phyloP scores from a whole-genome alignment of 495 filamentous ascomycete species.

The Viridothelium virens region DNA sequence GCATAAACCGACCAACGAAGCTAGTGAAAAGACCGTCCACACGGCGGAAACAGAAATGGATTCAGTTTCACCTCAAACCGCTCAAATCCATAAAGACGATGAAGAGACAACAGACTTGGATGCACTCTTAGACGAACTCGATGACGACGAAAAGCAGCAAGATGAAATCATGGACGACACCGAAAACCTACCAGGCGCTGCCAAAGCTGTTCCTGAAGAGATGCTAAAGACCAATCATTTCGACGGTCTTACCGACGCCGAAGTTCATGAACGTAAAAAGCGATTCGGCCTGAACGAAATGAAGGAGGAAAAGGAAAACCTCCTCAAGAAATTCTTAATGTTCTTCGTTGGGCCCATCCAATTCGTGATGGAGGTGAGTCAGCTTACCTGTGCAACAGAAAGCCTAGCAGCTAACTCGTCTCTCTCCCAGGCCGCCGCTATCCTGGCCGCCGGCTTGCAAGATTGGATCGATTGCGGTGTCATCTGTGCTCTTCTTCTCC shows the following conservation, averaged over 20 bases:
- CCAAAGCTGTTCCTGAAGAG: constrained; percentile 53
- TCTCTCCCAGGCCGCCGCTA: constrained; percentile 51
- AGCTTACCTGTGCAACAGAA: neutral
- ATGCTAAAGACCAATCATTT: constrained; percentile 63
- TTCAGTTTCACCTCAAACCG: neutral
- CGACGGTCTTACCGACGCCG: constrained; percentile 60
- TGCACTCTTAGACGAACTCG: constrained; percentile 72
- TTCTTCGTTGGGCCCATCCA: constrained; percentile 90
- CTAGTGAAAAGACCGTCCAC: neutral
- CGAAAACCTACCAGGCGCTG: constrained; percentile 42
- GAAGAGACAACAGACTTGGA: constrained; percentile 70
- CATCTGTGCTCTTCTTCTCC: constrained; percentile 61
- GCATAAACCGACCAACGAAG: neutral
- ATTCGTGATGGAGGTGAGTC: constrained; percentile 82
- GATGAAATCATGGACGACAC: constrained; percentile 49
- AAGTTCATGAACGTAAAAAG: constrained; percentile 60
- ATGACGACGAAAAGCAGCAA: constrained; percentile 62
- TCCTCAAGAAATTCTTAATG: constrained; percentile 72
- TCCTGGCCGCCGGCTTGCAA: constrained; percentile 71
- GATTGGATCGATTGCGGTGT: constrained; percentile 80
- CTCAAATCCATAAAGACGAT: constrained; percentile 47
- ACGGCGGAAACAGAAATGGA: neutral
- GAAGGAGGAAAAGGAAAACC: constrained; percentile 80
- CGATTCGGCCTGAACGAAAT: constrained; percentile 82
- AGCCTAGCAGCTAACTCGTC: neutral